Evolutionary conservation across 2,329 filamentous ascomycete species (phyloP).

Genomic region (Ophiostoma populinum): DNA sequence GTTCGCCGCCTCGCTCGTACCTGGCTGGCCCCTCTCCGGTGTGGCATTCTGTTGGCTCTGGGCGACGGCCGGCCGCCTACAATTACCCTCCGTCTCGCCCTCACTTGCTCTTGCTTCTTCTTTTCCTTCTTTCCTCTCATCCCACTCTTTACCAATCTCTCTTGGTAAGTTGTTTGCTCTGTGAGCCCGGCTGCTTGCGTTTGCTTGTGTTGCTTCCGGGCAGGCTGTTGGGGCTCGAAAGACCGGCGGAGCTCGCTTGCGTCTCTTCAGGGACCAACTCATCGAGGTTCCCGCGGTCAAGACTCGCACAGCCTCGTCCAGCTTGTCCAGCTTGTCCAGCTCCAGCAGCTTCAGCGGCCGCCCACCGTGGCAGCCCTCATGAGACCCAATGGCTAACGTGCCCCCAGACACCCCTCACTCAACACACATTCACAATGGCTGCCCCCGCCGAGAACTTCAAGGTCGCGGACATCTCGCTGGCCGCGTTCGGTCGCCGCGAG

Average conservation of each 20-base stretch:
- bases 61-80: no score
- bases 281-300: no score
- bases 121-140: constrained; percentile 9
- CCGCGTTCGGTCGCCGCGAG: constrained; percentile 97
- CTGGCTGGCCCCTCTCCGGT: background rate
- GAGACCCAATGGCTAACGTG: background rate
- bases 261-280: no score
- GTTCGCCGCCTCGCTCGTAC: constrained; percentile 3
- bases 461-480: constrained; percentile 95
- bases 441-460: constrained; percentile 88
- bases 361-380: no score
- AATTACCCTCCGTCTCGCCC: constrained; percentile 7
- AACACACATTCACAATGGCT: constrained; percentile 31
- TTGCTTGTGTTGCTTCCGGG: no score
- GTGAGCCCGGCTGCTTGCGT: background rate
- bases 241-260: no score
- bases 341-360: no score
- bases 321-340: no score
- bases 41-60: no score
- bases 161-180: constrained; percentile 6
- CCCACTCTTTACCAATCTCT: constrained; percentile 2
- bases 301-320: no score
- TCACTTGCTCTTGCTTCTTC: constrained; percentile 11
- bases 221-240: no score
- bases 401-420: background rate